phyloP scores from a whole-genome alignment of 164 flowering plant genomes.

The Umbilicus rupestris region DNA sequence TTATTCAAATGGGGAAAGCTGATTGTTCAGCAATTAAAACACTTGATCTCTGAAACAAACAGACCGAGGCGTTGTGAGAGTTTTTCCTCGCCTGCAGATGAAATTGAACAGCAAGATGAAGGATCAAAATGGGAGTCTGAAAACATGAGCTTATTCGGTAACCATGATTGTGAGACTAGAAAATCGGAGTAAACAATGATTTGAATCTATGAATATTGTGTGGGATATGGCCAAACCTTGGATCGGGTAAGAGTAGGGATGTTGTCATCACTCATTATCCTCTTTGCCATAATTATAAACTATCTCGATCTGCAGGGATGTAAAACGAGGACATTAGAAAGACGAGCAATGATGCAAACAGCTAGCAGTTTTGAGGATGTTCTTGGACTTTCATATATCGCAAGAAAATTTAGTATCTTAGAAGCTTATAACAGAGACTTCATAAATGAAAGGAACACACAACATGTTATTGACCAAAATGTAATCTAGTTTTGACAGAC shows the following conservation, averaged over 20 bases:
- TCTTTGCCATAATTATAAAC: slow-evolving; percentile 63
- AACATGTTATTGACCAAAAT: too few relatives aligned
- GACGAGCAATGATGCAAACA: too few relatives aligned
- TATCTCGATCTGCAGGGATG: slow-evolving; percentile 74
- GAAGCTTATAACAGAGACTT: too few relatives aligned
- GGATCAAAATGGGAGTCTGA: background rate
- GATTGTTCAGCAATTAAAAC: background rate
- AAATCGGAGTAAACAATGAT: background rate
- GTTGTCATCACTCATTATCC: slow-evolving; percentile 34
- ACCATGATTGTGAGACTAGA: background rate
- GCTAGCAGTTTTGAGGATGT: too few relatives aligned
- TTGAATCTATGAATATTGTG: background rate
- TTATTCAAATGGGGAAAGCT: background rate
- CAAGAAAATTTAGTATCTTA: too few relatives aligned
- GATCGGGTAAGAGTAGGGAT: slow-evolving; percentile 7
- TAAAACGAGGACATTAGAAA: slow-evolving; percentile 1
- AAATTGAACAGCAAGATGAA: background rate
- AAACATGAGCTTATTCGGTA: background rate
- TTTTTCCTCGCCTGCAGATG: background rate
- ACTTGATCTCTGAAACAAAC: background rate
- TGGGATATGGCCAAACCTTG: slow-evolving; percentile 9
- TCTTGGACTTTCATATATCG: too few relatives aligned
- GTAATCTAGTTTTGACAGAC: too few relatives aligned
- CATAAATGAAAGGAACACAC: too few relatives aligned
- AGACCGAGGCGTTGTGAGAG: too few relatives aligned